Base-by-base conservation (phyloP, 352 stramenopile species). In the Globisporangium lucens region DNA sequence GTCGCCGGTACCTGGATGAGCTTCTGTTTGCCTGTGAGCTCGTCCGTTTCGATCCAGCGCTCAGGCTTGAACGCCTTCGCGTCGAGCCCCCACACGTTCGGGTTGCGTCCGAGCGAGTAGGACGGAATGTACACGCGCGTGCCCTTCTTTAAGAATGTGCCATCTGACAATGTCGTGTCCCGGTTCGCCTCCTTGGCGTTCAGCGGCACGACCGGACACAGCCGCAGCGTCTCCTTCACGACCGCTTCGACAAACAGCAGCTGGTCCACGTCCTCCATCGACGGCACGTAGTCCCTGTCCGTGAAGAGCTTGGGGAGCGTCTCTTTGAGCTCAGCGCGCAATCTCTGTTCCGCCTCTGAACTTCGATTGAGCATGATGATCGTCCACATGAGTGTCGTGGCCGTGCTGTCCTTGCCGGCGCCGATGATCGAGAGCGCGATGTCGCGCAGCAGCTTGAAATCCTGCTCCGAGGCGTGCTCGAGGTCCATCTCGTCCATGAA, bases 181-280 rank as follows among this genome's bases (percentile, higher is more conserved):
- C 71, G 59, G n/a, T 79, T 79, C 24, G 71, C 76, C 59, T 84
- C 66, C 62, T 90, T 89, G 17, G 72, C 71, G n/a, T 88, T 87
- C 27, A 83, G 75, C 4, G 73, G 75, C 12, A 90, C 82, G n/a
- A 82, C 78, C 46, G 85, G 84, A 61, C 81, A 82, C 10, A 95
- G 68, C 0, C 87, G 83, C 43, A 95, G 71, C 33, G 76, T 89
- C 67, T 95, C 87, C 10, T 71, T 74, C 6, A 93, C 71, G 7
- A 80, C 79, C 5, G 78, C 85, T 43, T 86, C 74, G 1, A 92
- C 62, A 55, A 90, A 95, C 43, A 80, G 73, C 12, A 93, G 69
- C 15, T 80, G 55, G 53, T 77, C 69, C 24, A 65, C 33, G 5
- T 80, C 38, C 30, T 83, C 77, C 6, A 56, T 35, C 12, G 65